Percentiles rank a stretch among this genome's conserved stretches.
Evolutionary conservation across 768 basidiomycete species (phyloP).

Genomic region (Trametes cubensis): DNA sequence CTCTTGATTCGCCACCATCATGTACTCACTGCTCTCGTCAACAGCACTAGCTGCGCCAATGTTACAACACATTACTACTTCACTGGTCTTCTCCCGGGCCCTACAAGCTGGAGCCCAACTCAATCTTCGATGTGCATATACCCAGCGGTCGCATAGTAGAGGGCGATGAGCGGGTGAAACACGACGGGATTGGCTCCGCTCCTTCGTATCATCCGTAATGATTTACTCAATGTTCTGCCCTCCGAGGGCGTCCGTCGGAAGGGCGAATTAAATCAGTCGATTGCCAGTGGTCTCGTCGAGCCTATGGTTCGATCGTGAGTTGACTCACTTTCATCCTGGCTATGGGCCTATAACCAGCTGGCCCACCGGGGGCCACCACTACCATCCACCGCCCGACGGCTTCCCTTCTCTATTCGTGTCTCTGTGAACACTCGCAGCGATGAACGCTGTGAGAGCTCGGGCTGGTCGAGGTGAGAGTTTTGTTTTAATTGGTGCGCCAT

Average conservation of each 20-base stretch:
- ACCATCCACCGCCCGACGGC: background rate
- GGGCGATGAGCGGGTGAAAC: background rate
- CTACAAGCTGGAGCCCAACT: no score
- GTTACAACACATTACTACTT: no score
- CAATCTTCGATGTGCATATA: background rate
- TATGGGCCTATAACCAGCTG: background rate
- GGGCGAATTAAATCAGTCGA: conserved; percentile 15
- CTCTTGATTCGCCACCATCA: background rate
- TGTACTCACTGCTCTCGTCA: background rate
- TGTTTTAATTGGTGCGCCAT: background rate
- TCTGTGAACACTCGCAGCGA: conserved; percentile 3
- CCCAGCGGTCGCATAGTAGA: background rate
- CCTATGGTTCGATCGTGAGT: conserved; percentile 10
- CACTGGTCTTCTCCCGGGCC: no score
- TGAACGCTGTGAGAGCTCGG: conserved; percentile 17
- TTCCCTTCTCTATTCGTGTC: background rate
- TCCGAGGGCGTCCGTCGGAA: conserved; percentile 7
- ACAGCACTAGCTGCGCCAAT: no score
- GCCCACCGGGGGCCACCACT: background rate
- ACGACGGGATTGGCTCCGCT: background rate
- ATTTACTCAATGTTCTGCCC: background rate
- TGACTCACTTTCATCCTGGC: background rate
- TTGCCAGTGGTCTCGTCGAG: background rate
- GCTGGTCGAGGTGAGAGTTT: conserved; percentile 18
- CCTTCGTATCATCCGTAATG: background rate